These are phyloP conservation scores for Trematosphaeria pertusa DNA, from an alignment of 2,329 filamentous ascomycete species.

Conservation along the genomic window DNA sequence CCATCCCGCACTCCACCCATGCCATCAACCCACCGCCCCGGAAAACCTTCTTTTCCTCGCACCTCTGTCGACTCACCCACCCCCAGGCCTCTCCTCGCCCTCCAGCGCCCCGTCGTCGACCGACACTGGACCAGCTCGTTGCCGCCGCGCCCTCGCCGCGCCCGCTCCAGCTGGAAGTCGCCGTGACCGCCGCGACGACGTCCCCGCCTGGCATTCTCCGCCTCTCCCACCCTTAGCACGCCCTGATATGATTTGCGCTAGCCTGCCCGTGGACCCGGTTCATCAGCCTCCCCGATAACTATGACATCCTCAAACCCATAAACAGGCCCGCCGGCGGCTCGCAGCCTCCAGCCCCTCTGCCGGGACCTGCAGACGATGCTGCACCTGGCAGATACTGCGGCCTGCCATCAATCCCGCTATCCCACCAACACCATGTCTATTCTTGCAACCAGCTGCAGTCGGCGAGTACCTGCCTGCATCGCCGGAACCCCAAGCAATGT, in stretches of 20 bases:
- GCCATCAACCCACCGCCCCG: slow-evolving; percentile 30
- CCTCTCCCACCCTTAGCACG: slow-evolving; percentile 11
- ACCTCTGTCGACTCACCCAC: neutral
- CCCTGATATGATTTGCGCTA: slow-evolving; percentile 39
- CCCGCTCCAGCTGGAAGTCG: no score
- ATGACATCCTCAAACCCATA: slow-evolving; percentile 38
- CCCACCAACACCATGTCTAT: slow-evolving; percentile 22
- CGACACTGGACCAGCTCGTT: neutral
- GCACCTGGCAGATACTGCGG: slow-evolving; percentile 20
- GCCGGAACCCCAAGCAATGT: slow-evolving; percentile 16
- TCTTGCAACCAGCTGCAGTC: slow-evolving; percentile 25
- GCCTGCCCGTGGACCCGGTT: slow-evolving; percentile 35
- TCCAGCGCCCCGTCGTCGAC: slow-evolving; percentile 1
- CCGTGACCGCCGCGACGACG: no score
- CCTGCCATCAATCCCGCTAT: slow-evolving; percentile 19
- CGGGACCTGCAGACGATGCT: slow-evolving; percentile 19
- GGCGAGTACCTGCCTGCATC: slow-evolving; percentile 13
- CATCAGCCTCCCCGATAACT: slow-evolving; percentile 33
- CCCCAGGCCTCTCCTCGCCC: slow-evolving; percentile 2
- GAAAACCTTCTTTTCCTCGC: slow-evolving; percentile 20
- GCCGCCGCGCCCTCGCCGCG: neutral
- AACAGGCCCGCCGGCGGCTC: slow-evolving; percentile 28
- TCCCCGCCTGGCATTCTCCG: neutral
- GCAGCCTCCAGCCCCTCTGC: no score
- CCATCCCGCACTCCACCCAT: slow-evolving; percentile 26